Percentiles rank a stretch among this genome's conserved stretches.
Evolutionary conservation across 2,329 filamentous ascomycete genomes (phyloP).

Genomic region (Talaromyces islandicus): DNA sequence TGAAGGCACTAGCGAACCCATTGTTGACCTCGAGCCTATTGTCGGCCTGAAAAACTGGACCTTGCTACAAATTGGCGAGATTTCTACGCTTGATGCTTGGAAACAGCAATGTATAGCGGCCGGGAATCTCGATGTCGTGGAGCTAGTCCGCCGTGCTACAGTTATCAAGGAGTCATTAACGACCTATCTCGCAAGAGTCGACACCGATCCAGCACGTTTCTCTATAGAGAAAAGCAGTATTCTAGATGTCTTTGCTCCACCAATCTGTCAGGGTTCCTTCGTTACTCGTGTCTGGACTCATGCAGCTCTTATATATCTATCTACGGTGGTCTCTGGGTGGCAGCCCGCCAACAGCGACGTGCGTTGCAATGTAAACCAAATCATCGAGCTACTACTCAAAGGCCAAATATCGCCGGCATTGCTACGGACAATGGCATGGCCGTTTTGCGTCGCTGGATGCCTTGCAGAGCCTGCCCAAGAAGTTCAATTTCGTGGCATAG

Average conservation of each 20-base stretch:
- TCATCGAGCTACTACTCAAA: not conserved
- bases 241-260: not conserved
- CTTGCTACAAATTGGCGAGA: constrained; percentile 49
- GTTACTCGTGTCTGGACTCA: constrained; percentile 6
- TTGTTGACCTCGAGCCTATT: constrained; percentile 46
- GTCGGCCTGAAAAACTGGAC: constrained; percentile 55
- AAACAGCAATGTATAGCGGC: constrained; percentile 42
- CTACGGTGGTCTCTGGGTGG: constrained; percentile 1
- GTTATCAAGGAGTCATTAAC: constrained; percentile 2
- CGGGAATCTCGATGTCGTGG: constrained; percentile 6
- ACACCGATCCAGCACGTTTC: not conserved
- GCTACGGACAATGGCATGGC: constrained; percentile 26
- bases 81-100: constrained; percentile 50
- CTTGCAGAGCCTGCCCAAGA: constrained; percentile 14
- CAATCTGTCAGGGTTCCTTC: not conserved
- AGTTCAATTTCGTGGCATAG: constrained; percentile 18
- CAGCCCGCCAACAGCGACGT: not conserved
- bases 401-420: constrained; percentile 13
- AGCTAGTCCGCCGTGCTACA: constrained; percentile 5
- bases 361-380: not conserved
- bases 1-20: not conserved
- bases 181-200: not conserved
- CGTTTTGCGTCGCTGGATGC: constrained; percentile 27
- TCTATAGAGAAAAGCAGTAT: not conserved
- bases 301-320: constrained; percentile 1